Evolutionary conservation across 768 basidiomycete species (phyloP).

Genomic region (Amanita rimosa): DNA sequence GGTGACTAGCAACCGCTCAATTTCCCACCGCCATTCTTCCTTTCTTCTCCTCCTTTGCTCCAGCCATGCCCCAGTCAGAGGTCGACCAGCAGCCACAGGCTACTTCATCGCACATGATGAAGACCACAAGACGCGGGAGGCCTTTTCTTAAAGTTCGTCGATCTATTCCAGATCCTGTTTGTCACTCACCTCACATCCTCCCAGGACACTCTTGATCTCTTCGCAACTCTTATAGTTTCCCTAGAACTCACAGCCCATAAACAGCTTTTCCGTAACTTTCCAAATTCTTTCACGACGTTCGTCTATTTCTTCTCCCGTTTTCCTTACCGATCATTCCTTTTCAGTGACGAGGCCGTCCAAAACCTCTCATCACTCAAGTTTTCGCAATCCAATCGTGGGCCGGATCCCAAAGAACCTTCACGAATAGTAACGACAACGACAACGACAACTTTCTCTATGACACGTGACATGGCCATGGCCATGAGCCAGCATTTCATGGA

Average conservation of each 20-base stretch:
- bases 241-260: conserved; percentile 82
- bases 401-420: conserved; percentile 96
- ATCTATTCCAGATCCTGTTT: conserved; percentile 5
- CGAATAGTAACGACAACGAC: conserved; percentile 99
- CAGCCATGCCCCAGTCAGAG: conserved; percentile 17
- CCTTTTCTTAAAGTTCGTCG: conserved; percentile 77
- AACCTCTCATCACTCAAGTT: conserved; percentile 96
- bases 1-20: conserved; percentile 31
- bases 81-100: conserved; percentile 38
- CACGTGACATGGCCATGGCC: conserved; percentile 98
- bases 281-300: conserved; percentile 93
- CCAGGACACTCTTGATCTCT: conserved; percentile 96
- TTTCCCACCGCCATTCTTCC: conserved; percentile 30
- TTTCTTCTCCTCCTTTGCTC: conserved; percentile 30
- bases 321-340: conserved; percentile 6
- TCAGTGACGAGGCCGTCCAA: conserved; percentile 89
- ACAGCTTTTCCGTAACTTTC: conserved; percentile 92
- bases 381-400: conserved; percentile 96
- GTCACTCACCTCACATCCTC: background rate
- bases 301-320: conserved; percentile 20
- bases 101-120: conserved; percentile 92
- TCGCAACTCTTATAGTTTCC: conserved; percentile 92
- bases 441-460: conserved; percentile 99
- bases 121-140: conserved; percentile 91
- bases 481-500: conserved; percentile 99